Conservation (phyloP, 345 rosid species). For the Lagerstroemia speciosa region DNA sequence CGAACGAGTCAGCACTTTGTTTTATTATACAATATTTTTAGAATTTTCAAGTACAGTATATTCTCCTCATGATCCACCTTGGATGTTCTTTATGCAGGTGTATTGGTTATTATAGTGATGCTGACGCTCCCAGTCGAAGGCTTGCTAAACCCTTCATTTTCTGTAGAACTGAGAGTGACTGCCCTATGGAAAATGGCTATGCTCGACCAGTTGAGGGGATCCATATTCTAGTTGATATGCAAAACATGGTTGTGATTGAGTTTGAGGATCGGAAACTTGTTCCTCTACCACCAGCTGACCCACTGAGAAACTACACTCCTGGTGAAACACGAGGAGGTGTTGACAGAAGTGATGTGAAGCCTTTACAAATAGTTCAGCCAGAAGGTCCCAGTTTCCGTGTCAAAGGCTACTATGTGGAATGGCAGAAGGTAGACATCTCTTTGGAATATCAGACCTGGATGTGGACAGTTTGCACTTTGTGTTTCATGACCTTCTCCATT, state of each 20-base stretch:
- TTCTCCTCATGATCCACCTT: not conserved
- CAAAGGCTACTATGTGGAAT: conserved; percentile 65
- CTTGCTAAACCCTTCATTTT: conserved; percentile 89
- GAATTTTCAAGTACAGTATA: not conserved
- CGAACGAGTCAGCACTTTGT: conserved; percentile 7
- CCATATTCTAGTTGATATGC: conserved; percentile 79
- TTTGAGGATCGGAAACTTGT: conserved; percentile 86
- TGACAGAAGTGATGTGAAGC: conserved; percentile 88
- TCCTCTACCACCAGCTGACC: conserved; percentile 84
- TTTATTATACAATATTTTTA: not conserved
- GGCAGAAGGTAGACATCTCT: conserved; percentile 65
- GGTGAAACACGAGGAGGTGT: conserved; percentile 89
- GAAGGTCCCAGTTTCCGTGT: conserved; percentile 96
- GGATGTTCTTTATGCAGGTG: conserved; percentile 39
- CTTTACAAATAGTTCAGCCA: conserved; percentile 71
- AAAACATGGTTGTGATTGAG: conserved; percentile 78
- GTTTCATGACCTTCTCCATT: not conserved
- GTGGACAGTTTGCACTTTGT: not conserved
- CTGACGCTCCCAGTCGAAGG: conserved; percentile 75
- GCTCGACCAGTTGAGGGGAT: conserved; percentile 92
- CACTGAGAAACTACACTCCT: conserved; percentile 78
- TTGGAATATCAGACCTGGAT: not conserved
- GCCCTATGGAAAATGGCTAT: conserved; percentile 96
- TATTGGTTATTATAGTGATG: conserved; percentile 71
- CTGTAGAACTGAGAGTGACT: conserved; percentile 89